Evolutionary conservation across 2,329 filamentous ascomycete genomes (phyloP), one percentile per base, ranked within the genome.

Genomic region (Ophioceras dolichostomum): DNA sequence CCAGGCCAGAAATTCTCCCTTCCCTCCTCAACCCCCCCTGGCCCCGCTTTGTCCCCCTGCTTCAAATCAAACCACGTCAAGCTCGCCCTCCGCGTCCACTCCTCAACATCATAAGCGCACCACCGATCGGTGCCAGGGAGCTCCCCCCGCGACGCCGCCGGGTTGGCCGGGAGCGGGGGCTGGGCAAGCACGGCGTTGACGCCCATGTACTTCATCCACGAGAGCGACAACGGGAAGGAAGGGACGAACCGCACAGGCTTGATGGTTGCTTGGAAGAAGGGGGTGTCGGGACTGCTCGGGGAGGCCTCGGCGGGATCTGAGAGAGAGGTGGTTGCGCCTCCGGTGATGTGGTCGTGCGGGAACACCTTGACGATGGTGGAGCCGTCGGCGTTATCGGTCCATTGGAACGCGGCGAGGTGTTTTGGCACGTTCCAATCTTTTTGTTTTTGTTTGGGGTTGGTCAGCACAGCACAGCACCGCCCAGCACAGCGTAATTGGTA

Each of bases 361-460:
- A 56, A 66, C 21, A 72, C 62, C 28, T 61, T 55, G 40, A 70
- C 57, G 7, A 49, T 53, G 14, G 55, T 57, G 21, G 56, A 52
- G 22, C 56, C 57, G 40, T 60, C 50, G 5, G 55, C 40, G 24
- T 54, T 43, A 14, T 56, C 46, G 12, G 52, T 49, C 59, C 65
- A 73, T 12, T 60, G 57, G 46, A 73, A 73, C 10, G 54, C 54
- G 26, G 70, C 70, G 12, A 73, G 59, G 39, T 73, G 67, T 45
- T 73, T 73, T 10, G 69, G 68, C 21, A 69, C 64, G 45, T 70
- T 71, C 68, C 68, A 73, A 42, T 71, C 65, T 68, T 4, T 30
- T n/a, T n/a, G n/a, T n/a, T n/a, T n/a, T n/a, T n/a, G n/a, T n/a
- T n/a, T n/a, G n/a, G n/a, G n/a, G n/a, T n/a, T n/a, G n/a, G n/a